phyloP scores from a whole-genome alignment of 2,329 filamentous ascomycete genomes.

The Calonectria honghensis region DNA sequence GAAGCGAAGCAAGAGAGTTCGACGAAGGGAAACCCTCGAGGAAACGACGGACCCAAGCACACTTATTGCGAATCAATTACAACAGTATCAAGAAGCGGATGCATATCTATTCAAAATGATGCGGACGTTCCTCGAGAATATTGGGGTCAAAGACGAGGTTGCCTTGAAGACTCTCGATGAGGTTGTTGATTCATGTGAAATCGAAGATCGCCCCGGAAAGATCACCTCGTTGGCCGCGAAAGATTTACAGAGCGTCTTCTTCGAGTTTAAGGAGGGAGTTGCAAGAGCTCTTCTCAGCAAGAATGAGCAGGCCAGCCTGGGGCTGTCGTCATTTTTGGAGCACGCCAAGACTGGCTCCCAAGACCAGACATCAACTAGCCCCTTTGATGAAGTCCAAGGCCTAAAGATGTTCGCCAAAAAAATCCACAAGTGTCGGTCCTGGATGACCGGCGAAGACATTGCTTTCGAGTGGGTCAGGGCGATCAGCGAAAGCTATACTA shows the following conservation, averaged over 20 bases:
- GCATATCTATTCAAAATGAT: slow-evolving; percentile 73
- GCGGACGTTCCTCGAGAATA: slow-evolving; percentile 72
- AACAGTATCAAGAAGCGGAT: slow-evolving; percentile 74
- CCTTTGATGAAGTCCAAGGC: slow-evolving; percentile 72
- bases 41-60: slow-evolving; percentile 72
- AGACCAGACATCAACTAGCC: slow-evolving; percentile 66
- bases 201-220: slow-evolving; percentile 70
- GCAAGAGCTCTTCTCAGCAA: slow-evolving; percentile 73
- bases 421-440: slow-evolving; percentile 65
- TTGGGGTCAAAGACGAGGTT: slow-evolving; percentile 71
- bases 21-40: slow-evolving; percentile 73
- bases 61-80: slow-evolving; percentile 72
- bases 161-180: slow-evolving; percentile 69
- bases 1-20: slow-evolving; percentile 80
- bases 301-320: slow-evolving; percentile 70
- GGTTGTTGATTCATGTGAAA: slow-evolving; percentile 70
- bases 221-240: slow-evolving; percentile 67
- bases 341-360: slow-evolving; percentile 75
- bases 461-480: slow-evolving; percentile 75
- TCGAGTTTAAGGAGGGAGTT: slow-evolving; percentile 71
- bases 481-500: slow-evolving; percentile 70
- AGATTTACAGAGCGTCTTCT: slow-evolving; percentile 70
- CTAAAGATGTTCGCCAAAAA: slow-evolving; percentile 70
- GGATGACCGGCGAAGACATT: slow-evolving; percentile 74
- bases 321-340: slow-evolving; percentile 78